Evolutionary conservation across 345 rosid genomes (phyloP), one percentile per base, ranked within the genome.

Genomic region (Sonneratia caseolaris): DNA sequence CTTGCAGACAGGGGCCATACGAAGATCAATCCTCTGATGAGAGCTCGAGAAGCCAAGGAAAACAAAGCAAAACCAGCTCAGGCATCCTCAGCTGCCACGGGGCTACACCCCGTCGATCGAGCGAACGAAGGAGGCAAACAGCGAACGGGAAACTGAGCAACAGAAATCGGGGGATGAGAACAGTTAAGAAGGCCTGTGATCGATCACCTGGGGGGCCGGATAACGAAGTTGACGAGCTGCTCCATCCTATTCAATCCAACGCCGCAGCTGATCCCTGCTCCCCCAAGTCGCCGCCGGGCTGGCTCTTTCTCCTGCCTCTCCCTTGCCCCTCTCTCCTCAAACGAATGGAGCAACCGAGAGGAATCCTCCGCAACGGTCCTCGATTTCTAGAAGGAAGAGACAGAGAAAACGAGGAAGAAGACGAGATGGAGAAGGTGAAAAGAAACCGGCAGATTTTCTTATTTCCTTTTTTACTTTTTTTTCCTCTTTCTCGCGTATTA

Each of bases 191-290:
- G 59, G 22, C 40, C 72, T 37, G 13, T n/a, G 36, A 55, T 22
- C 70, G 68, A 43, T 72, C 68, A 91, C 98, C 94, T 91, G 82
- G 98, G 94, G 69, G 98, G 96, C 73, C 97, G 84, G 70, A 93
- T 91, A 22, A 93, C 89, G 77, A 93, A 91, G 89, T 83, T 91
- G 36, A 93, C 88, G 75, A 91, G 92, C 77, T 89, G 97, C 76
- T 89, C 95, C 97, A 91, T 89, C 76, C 8, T 83, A 74, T 74
- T 68, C 67, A 47, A 57, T 61, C 14, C 65, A 62, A 27, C 66
- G 19, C 66, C 66, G 38, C 38, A 62, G 27, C 19, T 10, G 66
- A 62, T 62, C 18, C 3, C 66, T 14, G 37, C 66, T 35, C 32
- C 66, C 66, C 10, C 37, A 19, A 7, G 1, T 47, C 18, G 66